phyloP scores from a whole-genome alignment of 1,284 basidiomycete species.

The Cryptococcus maquisensis region DNA sequence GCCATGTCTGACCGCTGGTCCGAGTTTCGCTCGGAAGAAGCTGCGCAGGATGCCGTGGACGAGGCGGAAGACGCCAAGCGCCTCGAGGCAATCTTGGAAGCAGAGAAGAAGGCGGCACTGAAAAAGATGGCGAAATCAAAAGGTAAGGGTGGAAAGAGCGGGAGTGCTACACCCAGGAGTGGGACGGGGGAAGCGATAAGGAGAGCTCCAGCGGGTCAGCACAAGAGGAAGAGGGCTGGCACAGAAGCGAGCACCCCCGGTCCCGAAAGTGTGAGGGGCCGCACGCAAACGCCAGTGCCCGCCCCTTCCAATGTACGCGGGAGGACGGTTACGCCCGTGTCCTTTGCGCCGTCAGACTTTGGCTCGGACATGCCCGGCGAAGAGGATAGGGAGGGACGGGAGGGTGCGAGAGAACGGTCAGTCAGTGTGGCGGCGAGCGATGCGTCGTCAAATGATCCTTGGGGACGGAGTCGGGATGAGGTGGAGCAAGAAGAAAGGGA shows the following conservation, averaged over 20 bases:
- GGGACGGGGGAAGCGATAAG: no score
- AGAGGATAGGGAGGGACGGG: neutral
- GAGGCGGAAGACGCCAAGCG: slow-evolving; percentile 28
- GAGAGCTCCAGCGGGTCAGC: no score
- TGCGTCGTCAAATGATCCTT: neutral
- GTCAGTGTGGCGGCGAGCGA: neutral
- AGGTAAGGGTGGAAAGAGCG: slow-evolving; percentile 3
- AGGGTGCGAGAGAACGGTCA: neutral
- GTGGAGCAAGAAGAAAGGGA: neutral
- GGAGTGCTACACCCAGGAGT: no score
- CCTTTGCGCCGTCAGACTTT: no score
- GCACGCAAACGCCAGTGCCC: neutral
- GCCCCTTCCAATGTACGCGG: neutral
- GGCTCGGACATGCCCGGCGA: neutral
- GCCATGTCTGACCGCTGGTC: slow-evolving; percentile 40
- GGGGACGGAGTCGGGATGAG: neutral
- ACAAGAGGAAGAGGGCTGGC: neutral
- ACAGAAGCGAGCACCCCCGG: neutral
- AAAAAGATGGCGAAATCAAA: slow-evolving; percentile 10
- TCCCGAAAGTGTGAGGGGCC: neutral
- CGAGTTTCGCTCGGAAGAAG: slow-evolving; percentile 39
- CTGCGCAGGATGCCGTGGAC: slow-evolving; percentile 39
- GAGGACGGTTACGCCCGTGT: neutral
- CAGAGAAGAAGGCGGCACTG: slow-evolving; percentile 10
- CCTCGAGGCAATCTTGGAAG: slow-evolving; percentile 24